A percentile compares a stretch with the other conserved stretches of the same genome.
Evolutionary conservation across 2,329 filamentous ascomycete genomes (phyloP).

Genomic region (Aspergillus melleus): DNA sequence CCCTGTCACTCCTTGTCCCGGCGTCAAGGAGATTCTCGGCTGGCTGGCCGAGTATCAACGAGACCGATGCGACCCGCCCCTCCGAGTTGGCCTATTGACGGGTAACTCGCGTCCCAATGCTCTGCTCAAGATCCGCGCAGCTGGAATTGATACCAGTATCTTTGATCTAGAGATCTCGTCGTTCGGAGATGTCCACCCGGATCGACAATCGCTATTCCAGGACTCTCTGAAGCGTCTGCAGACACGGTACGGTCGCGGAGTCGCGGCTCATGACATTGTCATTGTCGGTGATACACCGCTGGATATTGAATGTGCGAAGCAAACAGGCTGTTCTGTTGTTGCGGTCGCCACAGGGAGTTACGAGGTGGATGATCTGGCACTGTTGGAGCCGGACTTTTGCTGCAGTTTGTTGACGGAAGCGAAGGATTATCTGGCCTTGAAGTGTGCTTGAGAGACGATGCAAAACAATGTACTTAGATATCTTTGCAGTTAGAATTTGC

Average conservation of each 20-base stretch:
- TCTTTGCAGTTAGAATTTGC: background rate
- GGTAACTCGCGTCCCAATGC: conserved; percentile 16
- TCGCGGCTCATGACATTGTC: conserved; percentile 9
- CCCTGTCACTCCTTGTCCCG: conserved; percentile 2
- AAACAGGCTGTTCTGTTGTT: conserved; percentile 15
- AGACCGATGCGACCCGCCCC: background rate
- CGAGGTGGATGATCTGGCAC: conserved; percentile 10
- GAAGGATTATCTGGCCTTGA: conserved; percentile 4
- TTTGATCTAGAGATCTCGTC: conserved; percentile 16
- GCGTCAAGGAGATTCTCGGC: conserved; percentile 6
- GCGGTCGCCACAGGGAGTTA: conserved; percentile 17
- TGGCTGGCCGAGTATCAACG: conserved; percentile 6
- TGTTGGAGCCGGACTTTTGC: conserved; percentile 3
- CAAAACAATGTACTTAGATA: background rate
- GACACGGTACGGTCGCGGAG: conserved; percentile 1
- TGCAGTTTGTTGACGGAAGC: background rate
- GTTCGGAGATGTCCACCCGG: conserved; percentile 14
- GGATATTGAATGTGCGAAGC: conserved; percentile 16
- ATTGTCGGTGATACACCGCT: conserved; percentile 15
- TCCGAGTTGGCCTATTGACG: conserved; percentile 9
- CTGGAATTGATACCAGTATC: conserved; percentile 9
- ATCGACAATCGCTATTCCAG: conserved; percentile 8
- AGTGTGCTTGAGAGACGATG: background rate
- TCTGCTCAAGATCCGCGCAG: conserved; percentile 10
- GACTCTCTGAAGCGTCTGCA: conserved; percentile 10